Conservation (phyloP, 2,329 filamentous ascomycete genomes). For the Alternaria postmessia region DNA sequence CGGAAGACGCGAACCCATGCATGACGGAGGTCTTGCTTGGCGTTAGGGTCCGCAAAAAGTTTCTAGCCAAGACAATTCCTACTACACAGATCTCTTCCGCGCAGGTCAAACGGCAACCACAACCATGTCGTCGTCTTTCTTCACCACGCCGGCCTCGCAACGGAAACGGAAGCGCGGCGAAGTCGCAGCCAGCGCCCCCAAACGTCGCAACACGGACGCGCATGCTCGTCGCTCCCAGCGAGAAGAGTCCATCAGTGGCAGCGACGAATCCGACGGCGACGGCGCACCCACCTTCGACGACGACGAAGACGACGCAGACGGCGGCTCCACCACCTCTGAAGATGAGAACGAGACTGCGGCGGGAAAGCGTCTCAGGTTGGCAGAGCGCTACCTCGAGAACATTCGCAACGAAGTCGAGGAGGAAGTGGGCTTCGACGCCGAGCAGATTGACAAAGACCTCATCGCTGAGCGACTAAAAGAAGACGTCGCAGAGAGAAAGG, state of each 20-base stretch:
- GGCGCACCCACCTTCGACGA: conserved; percentile 52
- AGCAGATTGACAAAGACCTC: conserved; percentile 89
- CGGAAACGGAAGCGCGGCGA: conserved; percentile 84
- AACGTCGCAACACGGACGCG: conserved; percentile 65
- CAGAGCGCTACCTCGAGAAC: conserved; percentile 92
- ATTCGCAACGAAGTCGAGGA: conserved; percentile 77
- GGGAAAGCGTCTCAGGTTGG: conserved; percentile 83
- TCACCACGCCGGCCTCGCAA: conserved; percentile 84
- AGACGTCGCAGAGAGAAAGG: conserved; percentile 91
- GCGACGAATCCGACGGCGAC: conserved; percentile 73
- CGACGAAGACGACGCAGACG: conserved; percentile 39
- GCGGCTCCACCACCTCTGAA: conserved; percentile 67
- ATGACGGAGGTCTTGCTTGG: neutral
- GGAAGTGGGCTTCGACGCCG: conserved; percentile 88
- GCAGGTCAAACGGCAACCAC: conserved; percentile 6
- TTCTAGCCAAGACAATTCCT: too few species aligned
- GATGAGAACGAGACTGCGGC: conserved; percentile 87
- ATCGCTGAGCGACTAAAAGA: conserved; percentile 86
- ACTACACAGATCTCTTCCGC: too few species aligned
- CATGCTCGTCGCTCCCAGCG: conserved; percentile 60
- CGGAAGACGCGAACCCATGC: neutral
- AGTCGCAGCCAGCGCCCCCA: conserved; percentile 61
- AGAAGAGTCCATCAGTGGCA: conserved; percentile 87
- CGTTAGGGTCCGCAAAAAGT: too few species aligned
- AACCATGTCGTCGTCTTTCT: conserved; percentile 84